These are phyloP conservation scores for Sideroxylon spinosum DNA, from an alignment of 179 eudicot genomes.

Conservation along the genomic window DNA sequence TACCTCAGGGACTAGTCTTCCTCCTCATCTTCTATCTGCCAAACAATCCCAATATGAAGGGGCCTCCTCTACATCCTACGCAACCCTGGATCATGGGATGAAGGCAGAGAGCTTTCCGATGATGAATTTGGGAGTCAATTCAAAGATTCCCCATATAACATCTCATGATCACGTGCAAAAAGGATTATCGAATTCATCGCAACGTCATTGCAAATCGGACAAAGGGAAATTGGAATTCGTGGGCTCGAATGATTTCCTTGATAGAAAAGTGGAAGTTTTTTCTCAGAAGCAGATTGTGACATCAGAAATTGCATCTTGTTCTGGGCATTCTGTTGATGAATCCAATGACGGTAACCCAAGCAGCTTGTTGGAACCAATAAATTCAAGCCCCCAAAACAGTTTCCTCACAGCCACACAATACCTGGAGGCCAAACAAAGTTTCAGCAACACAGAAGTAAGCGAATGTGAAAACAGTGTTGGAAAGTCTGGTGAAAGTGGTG, in stretches of 20 bases:
- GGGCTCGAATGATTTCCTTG: conserved; percentile 18
- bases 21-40: not conserved
- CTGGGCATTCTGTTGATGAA: conserved; percentile 31
- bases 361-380: conserved; percentile 21
- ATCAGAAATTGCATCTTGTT: conserved; percentile 27
- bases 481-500: conserved; percentile 47
- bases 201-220: not conserved
- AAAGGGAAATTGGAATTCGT: conserved; percentile 26
- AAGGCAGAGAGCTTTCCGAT: conserved; percentile 16
- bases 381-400: conserved; percentile 70
- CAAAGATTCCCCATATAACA: conserved; percentile 27
- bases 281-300: conserved; percentile 27
- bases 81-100: conserved; percentile 15
- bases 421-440: conserved; percentile 74
- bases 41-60: not conserved
- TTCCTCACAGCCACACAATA: conserved; percentile 59
- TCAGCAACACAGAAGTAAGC: conserved; percentile 67
- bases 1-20: too few relatives aligned
- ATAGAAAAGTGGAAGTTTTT: conserved; percentile 23
- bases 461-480: conserved; percentile 50
- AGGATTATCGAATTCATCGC: not conserved
- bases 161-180: conserved; percentile 9
- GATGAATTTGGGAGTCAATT: conserved; percentile 16
- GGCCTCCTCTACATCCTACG: conserved; percentile 23
- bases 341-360: conserved; percentile 27